Evolutionary conservation across 352 stramenopile species (phyloP).

Genomic region (Thraustochytrium sp.): DNA sequence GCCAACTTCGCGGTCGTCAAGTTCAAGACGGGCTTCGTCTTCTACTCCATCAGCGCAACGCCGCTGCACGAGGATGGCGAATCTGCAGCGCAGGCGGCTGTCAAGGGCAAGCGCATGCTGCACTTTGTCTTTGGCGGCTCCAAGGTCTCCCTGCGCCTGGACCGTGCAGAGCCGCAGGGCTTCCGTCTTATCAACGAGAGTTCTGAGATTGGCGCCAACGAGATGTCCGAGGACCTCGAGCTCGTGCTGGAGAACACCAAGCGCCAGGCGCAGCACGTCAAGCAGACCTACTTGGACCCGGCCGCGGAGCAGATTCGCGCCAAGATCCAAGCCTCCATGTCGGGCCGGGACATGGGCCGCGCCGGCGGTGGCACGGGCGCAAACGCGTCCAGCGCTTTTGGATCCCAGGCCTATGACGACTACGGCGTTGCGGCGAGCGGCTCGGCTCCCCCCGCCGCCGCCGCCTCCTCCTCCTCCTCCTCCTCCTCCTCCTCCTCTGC

Average conservation of each 20-base stretch:
- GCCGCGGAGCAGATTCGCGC: neutral
- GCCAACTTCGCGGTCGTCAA: slow-evolving; percentile 3
- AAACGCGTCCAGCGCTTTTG: neutral
- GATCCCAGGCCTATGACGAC: neutral
- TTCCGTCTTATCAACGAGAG: neutral
- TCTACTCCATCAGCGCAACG: neutral
- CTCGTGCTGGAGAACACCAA: neutral
- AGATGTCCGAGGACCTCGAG: slow-evolving; percentile 15
- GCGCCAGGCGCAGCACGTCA: neutral
- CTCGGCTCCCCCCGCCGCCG: too few relatives aligned
- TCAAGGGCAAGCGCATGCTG: neutral
- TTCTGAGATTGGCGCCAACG: slow-evolving; percentile 1
- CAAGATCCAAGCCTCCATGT: neutral
- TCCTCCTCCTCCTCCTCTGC: too few relatives aligned
- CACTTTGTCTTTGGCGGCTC: slow-evolving; percentile 16
- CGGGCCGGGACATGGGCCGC: neutral
- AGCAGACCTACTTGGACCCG: neutral
- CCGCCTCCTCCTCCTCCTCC: too few relatives aligned
- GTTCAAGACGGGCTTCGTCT: neutral
- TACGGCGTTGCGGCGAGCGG: neutral
- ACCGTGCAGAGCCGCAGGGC: neutral
- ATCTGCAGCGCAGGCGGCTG: neutral
- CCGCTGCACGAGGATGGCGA: neutral
- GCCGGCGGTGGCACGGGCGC: neutral
- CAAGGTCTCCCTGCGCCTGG: neutral